Base-by-base conservation (phyloP, 1,139 yeast species). In the Hemisphaericaspora xylanilytica region DNA sequence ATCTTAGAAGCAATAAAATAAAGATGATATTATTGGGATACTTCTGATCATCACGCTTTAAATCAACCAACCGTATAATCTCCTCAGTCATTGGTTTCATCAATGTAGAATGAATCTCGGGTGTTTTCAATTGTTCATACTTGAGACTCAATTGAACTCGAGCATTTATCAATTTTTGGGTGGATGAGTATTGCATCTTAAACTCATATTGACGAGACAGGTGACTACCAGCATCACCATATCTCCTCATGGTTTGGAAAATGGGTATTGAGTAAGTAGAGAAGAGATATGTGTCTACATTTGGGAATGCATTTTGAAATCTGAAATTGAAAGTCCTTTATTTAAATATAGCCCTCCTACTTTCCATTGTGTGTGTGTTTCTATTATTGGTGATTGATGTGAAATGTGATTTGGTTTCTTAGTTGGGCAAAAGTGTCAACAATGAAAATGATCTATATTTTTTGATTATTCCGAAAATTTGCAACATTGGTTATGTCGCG, bases 121-220 rank as follows among this genome's bases (percentile, higher is more conserved):
- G 83, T 2, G 78, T 61, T 43, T 71, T 70, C 41, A 78, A 59
- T 53, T 77, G 83, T 46, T 78, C 83, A 53, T 75, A 75, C 39
- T 74, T 76, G 45, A 79, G 61, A 40, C 74, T 67, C 18, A 76
- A 55, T 32, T 63, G 70, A 13, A 79, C 77, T 36, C 67, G 61
- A 24, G 65, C 60, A 48, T 69, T 67, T 31, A 73, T 52, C 21
- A 62, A 50, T 36, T 55, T 58, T 47, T 69, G 75, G 34, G 68
- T 45, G 36, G 59, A 63, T 49, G 67, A 67, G 47, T 69, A 70
- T 9, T 66, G 53, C 36, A 56, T 63, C 43, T 67, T 67, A 57
- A 69, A 70, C 46, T 70, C 73, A 16, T 62, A 47, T 40, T 50
- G 36, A 12, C 42, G 32, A 25, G 25, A 36, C 12, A 30, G 13